Base-by-base conservation (phyloP, 768 basidiomycete genomes). In the Wakefieldia striispora region DNA sequence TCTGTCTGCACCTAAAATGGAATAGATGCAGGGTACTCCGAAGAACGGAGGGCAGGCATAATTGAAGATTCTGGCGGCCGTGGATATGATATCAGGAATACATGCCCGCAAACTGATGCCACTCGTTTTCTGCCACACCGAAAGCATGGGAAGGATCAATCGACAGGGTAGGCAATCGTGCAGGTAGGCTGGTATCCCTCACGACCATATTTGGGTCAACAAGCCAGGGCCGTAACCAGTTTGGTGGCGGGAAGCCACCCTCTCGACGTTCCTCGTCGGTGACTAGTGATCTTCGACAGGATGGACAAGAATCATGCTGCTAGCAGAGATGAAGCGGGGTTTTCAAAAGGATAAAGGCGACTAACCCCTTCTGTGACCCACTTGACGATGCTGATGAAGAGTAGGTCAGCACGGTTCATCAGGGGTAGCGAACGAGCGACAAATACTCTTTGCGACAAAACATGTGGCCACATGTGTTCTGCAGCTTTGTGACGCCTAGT, bases 391-490 rank as follows among this genome's bases (percentile, higher is more conserved):
- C 85, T 87, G 53, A 47, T 14, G 33, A 1, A 29, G 27, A n/a
- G 34, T 33, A 47, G n/a, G 45, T 64, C 23, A 63, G 59, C 48
- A 53, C 47, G 49, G 23, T 27, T 47, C 34, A 40, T 33, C 37
- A 47, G 36, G 29, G 29, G 35, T 27, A 42, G 17, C 46, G 36
- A 37, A 49, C 40, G 13, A 43, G 56, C 17, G 12, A 59, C 63
- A 70, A 70, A 68, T 63, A 91, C 89, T 91, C 89, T 72, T 81
- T 82, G 57, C 86, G 77, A 64, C 89, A 91, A 60, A 91, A 91
- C n/a, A 86, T 57, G 62, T 92, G 89, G 13, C 80, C 76, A 54
- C 82, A 80, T 68, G 57, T 75, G 49, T 58, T 76, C 62, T 48
- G 70, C 8, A 92, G 68, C 55, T 72, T 78, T 19, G 87, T 88